Conservation (phyloP, 306 rosid species). For the Pterocarpus santalinus region DNA sequence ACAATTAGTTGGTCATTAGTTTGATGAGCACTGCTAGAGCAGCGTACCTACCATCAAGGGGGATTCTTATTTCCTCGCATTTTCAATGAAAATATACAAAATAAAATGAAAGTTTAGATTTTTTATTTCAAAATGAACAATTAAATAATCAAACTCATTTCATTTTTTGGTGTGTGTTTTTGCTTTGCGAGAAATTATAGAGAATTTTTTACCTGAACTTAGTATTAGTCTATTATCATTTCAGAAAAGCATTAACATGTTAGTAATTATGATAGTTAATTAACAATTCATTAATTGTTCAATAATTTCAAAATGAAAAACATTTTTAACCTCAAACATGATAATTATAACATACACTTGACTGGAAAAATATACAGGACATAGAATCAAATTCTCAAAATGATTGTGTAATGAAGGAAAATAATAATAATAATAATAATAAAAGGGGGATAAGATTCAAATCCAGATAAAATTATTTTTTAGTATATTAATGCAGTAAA, state of each 20-base stretch:
- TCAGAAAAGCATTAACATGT: background rate
- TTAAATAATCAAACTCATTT: background rate
- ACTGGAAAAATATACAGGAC: background rate
- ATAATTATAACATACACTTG: background rate
- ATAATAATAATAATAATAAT: background rate
- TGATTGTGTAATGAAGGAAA: background rate
- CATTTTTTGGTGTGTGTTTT: background rate
- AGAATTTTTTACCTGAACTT: background rate
- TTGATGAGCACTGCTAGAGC: background rate
- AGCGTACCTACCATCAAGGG: background rate
- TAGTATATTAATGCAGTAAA: no score
- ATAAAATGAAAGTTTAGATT: background rate
- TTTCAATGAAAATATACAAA: background rate
- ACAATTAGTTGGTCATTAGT: background rate
- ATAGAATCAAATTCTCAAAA: background rate
- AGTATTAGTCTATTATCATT: no score
- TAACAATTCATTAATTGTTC: background rate
- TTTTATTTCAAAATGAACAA: background rate
- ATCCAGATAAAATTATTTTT: no score
- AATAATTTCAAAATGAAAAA: background rate
- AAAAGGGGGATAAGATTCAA: no score
- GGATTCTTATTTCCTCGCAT: background rate
- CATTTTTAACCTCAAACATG: background rate
- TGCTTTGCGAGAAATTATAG: background rate
- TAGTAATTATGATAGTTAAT: background rate